Conservation (phyloP, 2,329 filamentous ascomycete species). For the Xylaria sp. region DNA sequence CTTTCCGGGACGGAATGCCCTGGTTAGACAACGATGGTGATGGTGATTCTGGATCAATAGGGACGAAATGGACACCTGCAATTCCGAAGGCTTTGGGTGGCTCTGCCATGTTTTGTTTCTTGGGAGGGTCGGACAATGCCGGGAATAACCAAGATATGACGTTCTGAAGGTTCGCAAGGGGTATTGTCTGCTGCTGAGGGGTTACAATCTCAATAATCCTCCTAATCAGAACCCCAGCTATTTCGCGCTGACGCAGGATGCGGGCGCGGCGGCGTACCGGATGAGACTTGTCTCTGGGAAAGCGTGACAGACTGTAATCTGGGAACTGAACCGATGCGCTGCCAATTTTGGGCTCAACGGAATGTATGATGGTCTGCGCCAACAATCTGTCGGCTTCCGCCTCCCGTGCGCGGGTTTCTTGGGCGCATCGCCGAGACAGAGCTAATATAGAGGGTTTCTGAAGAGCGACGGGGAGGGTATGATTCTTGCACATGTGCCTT, state of each 20-base stretch:
- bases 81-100: constrained; percentile 55
- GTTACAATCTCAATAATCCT: constrained; percentile 57
- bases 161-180: constrained; percentile 51
- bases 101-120: not conserved
- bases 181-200: constrained; percentile 52
- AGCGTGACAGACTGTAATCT: constrained; percentile 33
- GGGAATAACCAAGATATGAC: constrained; percentile 57
- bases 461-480: constrained; percentile 72
- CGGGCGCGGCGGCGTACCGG: constrained; percentile 36
- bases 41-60: constrained; percentile 35
- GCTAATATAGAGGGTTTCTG: constrained; percentile 67
- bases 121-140: constrained; percentile 41
- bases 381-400: constrained; percentile 62
- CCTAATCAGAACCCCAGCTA: constrained; percentile 55
- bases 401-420: constrained; percentile 51
- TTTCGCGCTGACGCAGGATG: constrained; percentile 46
- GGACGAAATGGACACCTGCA: constrained; percentile 54
- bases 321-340: constrained; percentile 56
- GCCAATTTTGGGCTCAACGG: constrained; percentile 55
- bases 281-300: constrained; percentile 31
- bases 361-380: constrained; percentile 51
- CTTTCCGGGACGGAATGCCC: not conserved
- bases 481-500: constrained; percentile 65
- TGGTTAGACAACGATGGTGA: not conserved
- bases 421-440: constrained; percentile 60